Conservation (phyloP, 805 yeast genomes). For the Lipomyces kockii region DNA sequence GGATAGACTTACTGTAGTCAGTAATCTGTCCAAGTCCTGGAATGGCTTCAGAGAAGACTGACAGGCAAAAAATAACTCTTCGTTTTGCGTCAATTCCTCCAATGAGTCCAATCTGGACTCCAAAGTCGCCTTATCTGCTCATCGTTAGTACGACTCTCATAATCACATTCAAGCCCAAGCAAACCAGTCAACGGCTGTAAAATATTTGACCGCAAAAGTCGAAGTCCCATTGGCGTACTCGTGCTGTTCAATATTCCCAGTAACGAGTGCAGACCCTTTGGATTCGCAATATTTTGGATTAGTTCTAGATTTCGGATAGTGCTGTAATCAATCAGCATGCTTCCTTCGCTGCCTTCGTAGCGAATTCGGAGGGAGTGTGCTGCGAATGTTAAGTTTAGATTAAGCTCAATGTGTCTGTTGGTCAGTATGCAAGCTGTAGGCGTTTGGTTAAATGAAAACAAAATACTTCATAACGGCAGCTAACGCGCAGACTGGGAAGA, state of each 20-base stretch:
- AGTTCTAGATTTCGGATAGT: conserved; percentile 51
- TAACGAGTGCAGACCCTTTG: conserved; percentile 44
- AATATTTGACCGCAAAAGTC: conserved; percentile 50
- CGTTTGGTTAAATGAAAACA: neutral
- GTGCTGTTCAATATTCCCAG: conserved; percentile 50
- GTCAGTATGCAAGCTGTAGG: neutral
- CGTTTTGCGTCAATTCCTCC: conserved; percentile 44
- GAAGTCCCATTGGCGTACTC: conserved; percentile 54
- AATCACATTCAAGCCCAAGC: neutral
- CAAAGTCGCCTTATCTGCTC: conserved; percentile 45
- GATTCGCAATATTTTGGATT: conserved; percentile 45
- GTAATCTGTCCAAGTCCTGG: conserved; percentile 52
- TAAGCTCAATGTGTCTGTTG: conserved; percentile 37
- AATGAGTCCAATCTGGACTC: conserved; percentile 48
- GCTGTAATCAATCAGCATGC: conserved; percentile 51
- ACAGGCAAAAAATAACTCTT: conserved; percentile 31
- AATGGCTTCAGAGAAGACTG: conserved; percentile 41
- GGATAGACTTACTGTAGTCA: conserved; percentile 41
- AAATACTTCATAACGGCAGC: conserved; percentile 43
- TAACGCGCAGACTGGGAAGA: conserved; percentile 45
- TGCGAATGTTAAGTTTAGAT: conserved; percentile 39
- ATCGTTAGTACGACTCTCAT: neutral
- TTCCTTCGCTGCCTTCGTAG: conserved; percentile 38
- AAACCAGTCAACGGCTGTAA: conserved; percentile 53
- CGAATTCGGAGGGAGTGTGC: conserved; percentile 34